Evolutionary conservation across 768 basidiomycete genomes (phyloP), one percentile per base, ranked within the genome.

Genomic region (Collybiopsis luxurians): DNA sequence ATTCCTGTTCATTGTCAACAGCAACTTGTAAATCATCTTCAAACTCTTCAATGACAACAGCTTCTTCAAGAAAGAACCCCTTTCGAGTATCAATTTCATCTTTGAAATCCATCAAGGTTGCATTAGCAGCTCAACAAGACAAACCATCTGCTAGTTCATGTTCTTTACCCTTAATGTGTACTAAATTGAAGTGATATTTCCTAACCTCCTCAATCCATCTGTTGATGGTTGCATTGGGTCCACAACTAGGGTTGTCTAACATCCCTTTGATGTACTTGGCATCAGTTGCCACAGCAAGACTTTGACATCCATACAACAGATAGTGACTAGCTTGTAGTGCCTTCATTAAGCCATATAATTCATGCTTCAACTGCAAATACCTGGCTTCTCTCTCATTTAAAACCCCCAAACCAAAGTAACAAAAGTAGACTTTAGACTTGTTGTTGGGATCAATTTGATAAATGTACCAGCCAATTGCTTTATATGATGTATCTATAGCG

Each of bases 201-300:
- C 36, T 38, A 38, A 38, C 17, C 17, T 38, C 36, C 36, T 38
- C 36, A 38, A 38, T 38, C 36, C 36, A 38, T 9, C 17, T 7
- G 36, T 38, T 38, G 7, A 38, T 38, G 17, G 17, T 38, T 17
- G 36, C 36, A 17, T 38, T 73, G 0, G 73, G 74, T 15, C 67
- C 66, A 0, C 72, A 23, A 28, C 77, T 73, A 0, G 75, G 74
- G 9, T 71, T 56, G 48, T 76, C 74, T 2, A 79, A 48, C 75
- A 77, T 78, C 21, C 71, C 73, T 53, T 72, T 72, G 7, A 79
- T 75, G 56, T 73, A 72, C 31, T 71, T 63, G 0, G 73, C 75
- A 59, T 78, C 72, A 0, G 73, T 71, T 59, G 77, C 72, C 0
- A 53, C 2, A n/a, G n/a, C n/a, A n/a, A n/a, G n/a, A n/a, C n/a